Conservation (phyloP, 1,284 basidiomycete species). For the Coniferiporia weirii region DNA sequence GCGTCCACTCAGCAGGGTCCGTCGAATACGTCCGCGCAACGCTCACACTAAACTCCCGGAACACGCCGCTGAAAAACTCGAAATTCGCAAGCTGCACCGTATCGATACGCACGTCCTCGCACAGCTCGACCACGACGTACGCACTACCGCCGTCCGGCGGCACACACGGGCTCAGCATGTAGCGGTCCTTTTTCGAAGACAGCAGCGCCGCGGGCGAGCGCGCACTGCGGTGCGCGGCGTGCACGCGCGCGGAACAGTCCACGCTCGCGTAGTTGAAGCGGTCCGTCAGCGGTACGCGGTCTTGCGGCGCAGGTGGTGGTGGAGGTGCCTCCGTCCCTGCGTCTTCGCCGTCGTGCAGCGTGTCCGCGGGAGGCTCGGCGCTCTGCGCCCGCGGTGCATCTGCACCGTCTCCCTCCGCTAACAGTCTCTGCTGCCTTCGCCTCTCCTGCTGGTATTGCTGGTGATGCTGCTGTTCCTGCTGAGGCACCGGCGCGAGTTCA, state of each 20-base stretch:
- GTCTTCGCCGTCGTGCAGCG: conserved; percentile 6
- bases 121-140: conserved; percentile 93
- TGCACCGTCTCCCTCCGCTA: background rate
- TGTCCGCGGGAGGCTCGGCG: conserved; percentile 18
- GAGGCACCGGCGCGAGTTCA: too few relatives aligned
- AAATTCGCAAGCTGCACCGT: conserved; percentile 95
- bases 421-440: background rate
- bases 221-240: conserved; percentile 53
- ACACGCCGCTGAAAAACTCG: conserved; percentile 97
- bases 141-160: conserved; percentile 43
- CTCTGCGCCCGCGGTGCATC: background rate
- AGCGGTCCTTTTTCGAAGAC: conserved; percentile 86
- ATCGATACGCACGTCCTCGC: conserved; percentile 95
- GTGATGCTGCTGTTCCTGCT: conserved; percentile 27
- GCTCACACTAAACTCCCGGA: conserved; percentile 86
- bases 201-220: conserved; percentile 85
- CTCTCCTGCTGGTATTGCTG: conserved; percentile 20
- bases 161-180: conserved; percentile 94
- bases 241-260: conserved; percentile 57
- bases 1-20: conserved; percentile 64
- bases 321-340: background rate
- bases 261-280: conserved; percentile 59
- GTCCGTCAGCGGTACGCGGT: conserved; percentile 59
- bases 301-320: conserved; percentile 46
- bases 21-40: conserved; percentile 71